Evolutionary conservation across 257 asterid genomes (phyloP), one percentile per base, ranked within the genome.

Genomic region (Scutellaria galericulata): DNA sequence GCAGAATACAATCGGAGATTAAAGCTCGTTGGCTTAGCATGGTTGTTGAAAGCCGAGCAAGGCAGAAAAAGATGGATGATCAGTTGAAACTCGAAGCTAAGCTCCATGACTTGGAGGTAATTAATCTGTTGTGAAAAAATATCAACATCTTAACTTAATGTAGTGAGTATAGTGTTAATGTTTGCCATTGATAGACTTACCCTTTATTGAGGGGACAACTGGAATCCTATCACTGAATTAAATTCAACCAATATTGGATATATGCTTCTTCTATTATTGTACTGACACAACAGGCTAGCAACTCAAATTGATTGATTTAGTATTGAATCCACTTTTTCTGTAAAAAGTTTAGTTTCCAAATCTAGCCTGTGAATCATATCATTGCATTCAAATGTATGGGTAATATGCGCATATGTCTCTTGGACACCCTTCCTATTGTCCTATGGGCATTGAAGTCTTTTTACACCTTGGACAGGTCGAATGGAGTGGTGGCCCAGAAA

Each of bases 401-500:
- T 3, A 3, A 31, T 31, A 31, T 31, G 37, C 37, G 2, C 37
- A 31, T 31, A 31, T 31, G 37, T 31, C 37, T 31, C 37, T 31
- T 31, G 37, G 37, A 31, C 27, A 24, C 27, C 27, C 27, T 24
- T 24, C 27, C 27, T 24, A 2, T 31, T 4, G 4, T 31, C 37
- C 37, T 2, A 31, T 31, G 37, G 37, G 37, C 37, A 31, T 31
- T 31, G 5, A 31, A 31, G 37, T 31, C 37, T 31, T 31, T 31
- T 31, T 31, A 31, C 37, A 2, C 37, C 5, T 37, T 35, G 9
- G 10, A 67, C 81, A 88, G 97, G 95, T 82, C 15, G 97, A 90
- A 52, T 90, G 96, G 97, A 73, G 86, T 50, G 83, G 93, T 22
- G 86, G 97, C 72, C 82, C 97, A 14, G 94, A 91, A 62, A 88